Evolutionary conservation across 495 filamentous ascomycete genomes (phyloP).

Genomic region (Filosporella fistucella): DNA sequence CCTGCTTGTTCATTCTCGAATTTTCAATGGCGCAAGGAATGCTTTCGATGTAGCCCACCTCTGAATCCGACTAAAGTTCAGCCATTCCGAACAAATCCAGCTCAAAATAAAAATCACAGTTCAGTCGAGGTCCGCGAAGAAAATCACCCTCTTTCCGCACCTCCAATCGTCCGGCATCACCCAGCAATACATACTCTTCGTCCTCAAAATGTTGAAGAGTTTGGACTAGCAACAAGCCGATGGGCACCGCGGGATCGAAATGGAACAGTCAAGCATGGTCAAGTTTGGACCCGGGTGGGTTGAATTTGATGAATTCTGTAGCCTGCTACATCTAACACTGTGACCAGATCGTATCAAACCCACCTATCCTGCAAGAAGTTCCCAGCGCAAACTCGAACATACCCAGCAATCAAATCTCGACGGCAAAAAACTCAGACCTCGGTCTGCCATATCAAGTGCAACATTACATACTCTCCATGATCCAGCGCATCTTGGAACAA

Average conservation of each 20-base stretch:
- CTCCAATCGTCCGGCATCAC: background rate
- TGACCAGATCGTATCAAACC: background rate
- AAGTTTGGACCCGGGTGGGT: slow-evolving; percentile 19
- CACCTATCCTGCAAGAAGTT: background rate
- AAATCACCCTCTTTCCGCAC: background rate
- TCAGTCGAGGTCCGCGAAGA: no score
- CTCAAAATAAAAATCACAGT: background rate
- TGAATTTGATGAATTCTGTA: background rate
- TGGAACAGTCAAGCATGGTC: background rate
- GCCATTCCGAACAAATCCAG: background rate
- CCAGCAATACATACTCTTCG: background rate
- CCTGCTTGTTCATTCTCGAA: slow-evolving; percentile 47
- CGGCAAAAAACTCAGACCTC: slow-evolving; percentile 10
- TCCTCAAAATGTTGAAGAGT: background rate
- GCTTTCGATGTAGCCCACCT: slow-evolving; percentile 13
- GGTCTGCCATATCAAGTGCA: slow-evolving; percentile 38
- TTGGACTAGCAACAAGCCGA: slow-evolving; percentile 16
- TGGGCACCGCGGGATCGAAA: slow-evolving; percentile 19
- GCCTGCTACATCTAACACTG: background rate
- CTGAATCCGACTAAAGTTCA: background rate
- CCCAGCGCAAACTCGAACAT: background rate
- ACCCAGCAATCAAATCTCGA: background rate
- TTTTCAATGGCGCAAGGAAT: slow-evolving; percentile 9
- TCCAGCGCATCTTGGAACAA: slow-evolving; percentile 35
- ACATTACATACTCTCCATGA: slow-evolving; percentile 32